Evolutionary conservation across 176 grass and related monocot genomes (phyloP).

Genomic region (Hordeum vulgare): MorexV3_pseudomolecules_assembly NC_058522.1:529893125-529893624

Average conservation of each 20-base stretch:
- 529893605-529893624: no score
- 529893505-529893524: neutral
- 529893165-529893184: constrained; percentile 3
- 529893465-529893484: neutral
- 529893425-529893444: neutral
- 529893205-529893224: neutral
- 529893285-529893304: neutral
- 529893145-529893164: neutral
- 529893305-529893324: neutral
- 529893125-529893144: neutral
- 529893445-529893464: neutral
- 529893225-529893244: neutral
- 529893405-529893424: neutral
- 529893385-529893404: neutral
- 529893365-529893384: constrained; percentile 3
- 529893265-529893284: neutral
- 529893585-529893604: no score
- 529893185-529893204: neutral
- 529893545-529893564: neutral
- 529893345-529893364: neutral
- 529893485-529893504: neutral
- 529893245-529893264: neutral
- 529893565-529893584: no score
- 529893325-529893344: neutral
- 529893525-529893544: neutral